Evolutionary conservation across 768 basidiomycete species (phyloP), one percentile per base, ranked within the genome.

Genomic region (Suillus weaverae): DNA sequence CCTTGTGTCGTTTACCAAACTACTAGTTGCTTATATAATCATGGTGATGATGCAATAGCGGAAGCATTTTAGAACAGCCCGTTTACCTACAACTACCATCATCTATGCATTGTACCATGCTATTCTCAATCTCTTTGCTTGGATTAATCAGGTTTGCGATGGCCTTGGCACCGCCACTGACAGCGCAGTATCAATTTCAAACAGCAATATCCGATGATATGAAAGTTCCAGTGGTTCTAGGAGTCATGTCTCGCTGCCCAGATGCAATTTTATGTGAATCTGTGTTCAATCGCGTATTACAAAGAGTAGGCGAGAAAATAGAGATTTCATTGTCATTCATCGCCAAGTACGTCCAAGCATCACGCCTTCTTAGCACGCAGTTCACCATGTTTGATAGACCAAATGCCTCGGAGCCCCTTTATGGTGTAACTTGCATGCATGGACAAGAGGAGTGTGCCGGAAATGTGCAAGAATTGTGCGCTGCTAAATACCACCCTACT

Each of bases 391-490:
- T 18, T 53, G n/a, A 66, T 68, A 94, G 92, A 62, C 70, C 86
- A 33, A 86, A 94, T 72, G 64, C 80, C n/a, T 83, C 84, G 7
- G 88, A 91, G 33, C 77, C 84, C n/a, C 79, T 81, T 56, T 93
- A 89, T 72, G 94, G 94, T n/a, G 85, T 91, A 36, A 84, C 78
- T 39, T 97, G 95, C 77, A 83, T 83, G 81, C 95, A 97, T 72
- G 95, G 94, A 20, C 78, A 79, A 5, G 75, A 83, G 61, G 95
- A 98, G 76, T 97, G 95, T 71, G 86, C 86, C 16, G 95, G 92
- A 50, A 95, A 97, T 78, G 86, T 94, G 20, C 91, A 97, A 65
- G 89, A 97, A 73, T 81, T 97, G 33, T 98, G 96, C 74, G 90
- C 84, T 36, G 80, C 84, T 62, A 86, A 87, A 72, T 81, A 92